phyloP scores from a whole-genome alignment of 2,329 filamentous ascomycete species.

The Seiridium cupressi region DNA sequence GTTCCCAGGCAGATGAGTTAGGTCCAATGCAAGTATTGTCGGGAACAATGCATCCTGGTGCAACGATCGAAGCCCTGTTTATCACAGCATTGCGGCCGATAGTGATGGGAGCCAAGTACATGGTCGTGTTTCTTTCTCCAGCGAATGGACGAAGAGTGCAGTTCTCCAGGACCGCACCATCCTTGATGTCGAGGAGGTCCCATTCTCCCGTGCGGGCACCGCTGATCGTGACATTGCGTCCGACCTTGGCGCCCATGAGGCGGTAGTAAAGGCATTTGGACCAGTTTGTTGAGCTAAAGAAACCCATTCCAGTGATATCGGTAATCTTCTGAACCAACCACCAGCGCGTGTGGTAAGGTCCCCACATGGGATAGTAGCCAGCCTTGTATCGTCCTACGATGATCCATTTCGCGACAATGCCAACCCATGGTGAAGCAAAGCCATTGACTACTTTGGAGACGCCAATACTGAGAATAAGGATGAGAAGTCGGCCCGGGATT shows the following conservation, averaged over 20 bases:
- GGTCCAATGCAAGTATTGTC: constrained; percentile 51
- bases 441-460: constrained; percentile 38
- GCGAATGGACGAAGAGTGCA: constrained; percentile 53
- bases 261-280: constrained; percentile 45
- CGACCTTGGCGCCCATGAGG: constrained; percentile 52
- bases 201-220: constrained; percentile 49
- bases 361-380: constrained; percentile 60
- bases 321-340: constrained; percentile 56
- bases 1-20: constrained; percentile 58
- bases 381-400: constrained; percentile 51
- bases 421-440: constrained; percentile 40
- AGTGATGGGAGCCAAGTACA: constrained; percentile 52
- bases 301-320: constrained; percentile 44
- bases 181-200: constrained; percentile 53
- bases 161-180: constrained; percentile 44
- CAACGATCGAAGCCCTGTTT: constrained; percentile 47
- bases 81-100: constrained; percentile 47
- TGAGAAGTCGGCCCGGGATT: constrained; percentile 44
- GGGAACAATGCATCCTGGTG: constrained; percentile 47
- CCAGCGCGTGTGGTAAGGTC: constrained; percentile 55
- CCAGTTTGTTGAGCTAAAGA: constrained; percentile 39
- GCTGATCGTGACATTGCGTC: constrained; percentile 46
- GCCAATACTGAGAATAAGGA: constrained; percentile 43
- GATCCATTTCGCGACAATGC: constrained; percentile 53
- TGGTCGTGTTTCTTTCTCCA: constrained; percentile 54